Evolutionary conservation across 2,329 filamentous ascomycete species (phyloP).

Genomic region (Xylaria sp.): DNA sequence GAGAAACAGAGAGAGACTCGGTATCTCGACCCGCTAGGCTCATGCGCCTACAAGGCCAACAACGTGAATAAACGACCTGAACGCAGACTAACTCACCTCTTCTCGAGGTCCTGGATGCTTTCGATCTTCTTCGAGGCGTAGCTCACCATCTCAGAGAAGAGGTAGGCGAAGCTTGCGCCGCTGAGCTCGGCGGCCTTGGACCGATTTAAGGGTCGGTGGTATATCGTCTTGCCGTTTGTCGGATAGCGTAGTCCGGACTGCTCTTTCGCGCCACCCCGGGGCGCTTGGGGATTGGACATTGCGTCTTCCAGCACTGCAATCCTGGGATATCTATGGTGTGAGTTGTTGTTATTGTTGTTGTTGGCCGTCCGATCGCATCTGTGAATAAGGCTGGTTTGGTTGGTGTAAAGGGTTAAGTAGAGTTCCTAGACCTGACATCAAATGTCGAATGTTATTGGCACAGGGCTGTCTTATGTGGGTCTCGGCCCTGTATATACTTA

Average conservation of each 20-base stretch:
- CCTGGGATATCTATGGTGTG: not conserved
- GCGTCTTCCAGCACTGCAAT: not conserved
- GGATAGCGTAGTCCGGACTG: constrained; percentile 82
- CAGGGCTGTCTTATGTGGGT: constrained; percentile 11
- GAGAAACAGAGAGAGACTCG: not conserved
- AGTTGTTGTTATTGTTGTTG: not conserved
- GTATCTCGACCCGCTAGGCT: not conserved
- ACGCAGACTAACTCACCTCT: constrained; percentile 69
- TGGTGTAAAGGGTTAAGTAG: not conserved
- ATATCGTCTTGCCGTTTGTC: constrained; percentile 95
- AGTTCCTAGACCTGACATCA: not conserved
- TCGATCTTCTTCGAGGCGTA: constrained; percentile 93
- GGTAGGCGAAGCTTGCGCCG: constrained; percentile 92
- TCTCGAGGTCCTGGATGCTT: constrained; percentile 92
- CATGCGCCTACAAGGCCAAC: not conserved
- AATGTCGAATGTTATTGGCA: constrained; percentile 6
- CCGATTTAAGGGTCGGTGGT: constrained; percentile 93
- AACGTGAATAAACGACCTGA: too few relatives aligned
- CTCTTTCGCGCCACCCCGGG: constrained; percentile 59
- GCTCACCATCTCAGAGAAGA: constrained; percentile 96
- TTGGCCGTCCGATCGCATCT: constrained; percentile 16
- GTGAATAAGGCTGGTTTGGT: not conserved
- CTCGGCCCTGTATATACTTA: not conserved
- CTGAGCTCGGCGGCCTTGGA: constrained; percentile 89
- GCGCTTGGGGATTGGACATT: constrained; percentile 64